phyloP scores from a whole-genome alignment of 2,329 filamentous ascomycete genomes.

The Cercospora janseana region DNA sequence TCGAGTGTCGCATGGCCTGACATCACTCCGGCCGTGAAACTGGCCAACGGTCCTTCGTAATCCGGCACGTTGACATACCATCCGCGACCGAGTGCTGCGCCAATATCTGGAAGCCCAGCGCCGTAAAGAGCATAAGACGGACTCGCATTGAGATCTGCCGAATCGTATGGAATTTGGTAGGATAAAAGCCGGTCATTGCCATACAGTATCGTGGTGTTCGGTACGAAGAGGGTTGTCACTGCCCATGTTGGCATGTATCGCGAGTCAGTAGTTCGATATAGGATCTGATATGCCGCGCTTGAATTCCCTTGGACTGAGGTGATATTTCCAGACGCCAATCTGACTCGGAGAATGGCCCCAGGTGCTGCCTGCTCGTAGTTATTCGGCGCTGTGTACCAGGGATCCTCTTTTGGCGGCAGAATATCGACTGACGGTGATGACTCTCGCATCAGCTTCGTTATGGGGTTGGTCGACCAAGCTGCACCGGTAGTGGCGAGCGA shows the following conservation, averaged over 20 bases:
- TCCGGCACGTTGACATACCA: constrained; percentile 53
- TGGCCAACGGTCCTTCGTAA: constrained; percentile 44
- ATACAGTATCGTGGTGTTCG: constrained; percentile 13
- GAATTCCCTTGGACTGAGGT: constrained; percentile 30
- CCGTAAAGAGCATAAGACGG: constrained; percentile 42
- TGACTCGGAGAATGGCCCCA: constrained; percentile 38
- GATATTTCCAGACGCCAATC: constrained; percentile 34
- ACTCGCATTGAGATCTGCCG: constrained; percentile 41
- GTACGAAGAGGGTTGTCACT: constrained; percentile 34
- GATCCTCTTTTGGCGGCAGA: constrained; percentile 39
- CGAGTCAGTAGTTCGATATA: constrained; percentile 33
- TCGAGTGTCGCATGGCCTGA: constrained; percentile 48
- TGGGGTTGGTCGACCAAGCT: constrained; percentile 18
- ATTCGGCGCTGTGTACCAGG: constrained; percentile 39
- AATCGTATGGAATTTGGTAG: constrained; percentile 39
- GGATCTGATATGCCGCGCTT: constrained; percentile 33
- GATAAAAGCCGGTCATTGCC: constrained; percentile 28
- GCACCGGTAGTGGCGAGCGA: constrained; percentile 14
- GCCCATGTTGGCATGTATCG: constrained; percentile 30
- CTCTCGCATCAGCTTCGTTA: constrained; percentile 17
- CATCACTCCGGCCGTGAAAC: constrained; percentile 44
- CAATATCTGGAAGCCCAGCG: constrained; percentile 30
- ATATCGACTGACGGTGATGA: constrained; percentile 17
- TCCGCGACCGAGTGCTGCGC: constrained; percentile 42
- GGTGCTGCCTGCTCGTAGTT: constrained; percentile 33